phyloP scores from a whole-genome alignment of 495 filamentous ascomycete genomes.

The Pseudevernia furfuracea region DNA sequence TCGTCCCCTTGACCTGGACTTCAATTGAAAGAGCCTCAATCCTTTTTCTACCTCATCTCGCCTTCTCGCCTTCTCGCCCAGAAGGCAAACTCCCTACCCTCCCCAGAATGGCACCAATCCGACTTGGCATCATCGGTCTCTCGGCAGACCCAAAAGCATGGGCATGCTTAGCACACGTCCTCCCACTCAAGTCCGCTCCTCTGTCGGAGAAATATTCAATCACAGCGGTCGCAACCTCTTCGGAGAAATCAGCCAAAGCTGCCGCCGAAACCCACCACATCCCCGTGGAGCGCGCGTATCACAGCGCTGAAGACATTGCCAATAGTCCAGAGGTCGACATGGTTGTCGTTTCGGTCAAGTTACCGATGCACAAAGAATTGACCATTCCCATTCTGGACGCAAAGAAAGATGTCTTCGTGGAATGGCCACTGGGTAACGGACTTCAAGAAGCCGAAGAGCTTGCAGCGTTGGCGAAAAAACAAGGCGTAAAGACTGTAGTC shows the following conservation, averaged over 20 bases:
- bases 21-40: no score
- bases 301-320: no score
- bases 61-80: no score
- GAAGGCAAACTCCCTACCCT: background rate
- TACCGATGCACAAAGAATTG: constrained; percentile 36
- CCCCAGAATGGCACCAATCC: constrained; percentile 28
- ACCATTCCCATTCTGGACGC: constrained; percentile 43
- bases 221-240: constrained; percentile 53
- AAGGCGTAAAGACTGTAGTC: constrained; percentile 40
- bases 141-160: constrained; percentile 40
- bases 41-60: no score
- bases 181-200: constrained; percentile 38
- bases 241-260: constrained; percentile 37
- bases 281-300: no score
- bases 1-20: no score
- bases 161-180: constrained; percentile 32
- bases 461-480: constrained; percentile 31
- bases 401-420: constrained; percentile 50
- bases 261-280: constrained; percentile 44
- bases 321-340: constrained; percentile 15
- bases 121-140: constrained; percentile 53
- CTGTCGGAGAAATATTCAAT: constrained; percentile 38
- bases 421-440: constrained; percentile 46
- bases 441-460: constrained; percentile 37
- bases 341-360: no score